These are phyloP conservation scores for Pichia insulana DNA, from an alignment of 805 yeast genomes.

Conservation along the genomic window DNA sequence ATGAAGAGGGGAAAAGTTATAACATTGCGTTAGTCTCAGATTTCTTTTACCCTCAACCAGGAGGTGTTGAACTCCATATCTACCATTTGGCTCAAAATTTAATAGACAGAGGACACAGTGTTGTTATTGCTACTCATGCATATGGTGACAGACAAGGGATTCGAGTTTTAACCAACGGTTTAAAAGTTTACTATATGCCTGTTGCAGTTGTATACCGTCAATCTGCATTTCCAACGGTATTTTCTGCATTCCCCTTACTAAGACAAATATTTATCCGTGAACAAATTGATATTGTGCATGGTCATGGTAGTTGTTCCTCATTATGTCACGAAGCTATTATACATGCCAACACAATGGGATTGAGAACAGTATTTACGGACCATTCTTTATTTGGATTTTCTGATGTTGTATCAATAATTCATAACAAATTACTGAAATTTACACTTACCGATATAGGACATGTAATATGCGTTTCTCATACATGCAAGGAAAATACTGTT, in stretches of 20 bases:
- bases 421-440: slow-evolving; percentile 79
- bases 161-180: slow-evolving; percentile 76
- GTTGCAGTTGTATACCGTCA: slow-evolving; percentile 71
- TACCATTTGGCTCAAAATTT: slow-evolving; percentile 83
- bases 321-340: slow-evolving; percentile 83
- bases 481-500: slow-evolving; percentile 93
- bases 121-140: slow-evolving; percentile 80
- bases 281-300: slow-evolving; percentile 80
- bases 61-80: slow-evolving; percentile 95
- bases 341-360: slow-evolving; percentile 91
- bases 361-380: slow-evolving; percentile 87
- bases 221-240: slow-evolving; percentile 82
- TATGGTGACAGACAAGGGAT: slow-evolving; percentile 79
- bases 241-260: slow-evolving; percentile 76
- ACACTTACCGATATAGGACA: slow-evolving; percentile 82
- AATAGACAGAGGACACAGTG: slow-evolving; percentile 75
- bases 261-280: slow-evolving; percentile 84
- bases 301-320: slow-evolving; percentile 85
- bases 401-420: slow-evolving; percentile 71
- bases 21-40: slow-evolving; percentile 64
- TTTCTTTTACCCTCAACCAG: slow-evolving; percentile 96
- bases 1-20: background rate
- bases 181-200: slow-evolving; percentile 89
- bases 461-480: slow-evolving; percentile 92
- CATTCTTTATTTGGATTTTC: slow-evolving; percentile 95